A percentile compares a stretch with the other conserved stretches of the same genome.
These are phyloP conservation scores for Jatropha podagrica DNA, from an alignment of 441 rosid genomes.

Conservation along the genomic window DNA sequence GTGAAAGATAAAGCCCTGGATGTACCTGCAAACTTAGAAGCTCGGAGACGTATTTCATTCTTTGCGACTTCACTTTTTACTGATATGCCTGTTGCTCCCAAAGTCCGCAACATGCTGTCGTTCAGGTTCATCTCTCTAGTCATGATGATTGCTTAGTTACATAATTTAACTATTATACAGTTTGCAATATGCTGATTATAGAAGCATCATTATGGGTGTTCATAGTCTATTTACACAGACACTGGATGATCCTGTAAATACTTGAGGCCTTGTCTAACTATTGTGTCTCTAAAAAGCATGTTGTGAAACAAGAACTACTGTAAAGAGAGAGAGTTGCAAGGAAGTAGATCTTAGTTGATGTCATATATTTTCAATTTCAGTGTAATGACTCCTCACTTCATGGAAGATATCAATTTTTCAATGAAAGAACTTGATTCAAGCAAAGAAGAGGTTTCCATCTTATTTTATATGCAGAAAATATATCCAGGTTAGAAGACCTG, in stretches of 20 bases:
- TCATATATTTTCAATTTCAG: slow-evolving; percentile 44
- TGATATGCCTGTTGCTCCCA: slow-evolving; percentile 90
- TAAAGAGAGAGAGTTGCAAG: neutral
- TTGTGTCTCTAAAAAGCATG: neutral
- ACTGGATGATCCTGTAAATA: neutral
- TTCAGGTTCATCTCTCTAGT: slow-evolving; percentile 66
- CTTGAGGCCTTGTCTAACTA: neutral
- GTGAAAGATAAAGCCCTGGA: slow-evolving; percentile 90
- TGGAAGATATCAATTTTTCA: slow-evolving; percentile 86
- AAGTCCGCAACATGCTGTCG: slow-evolving; percentile 87
- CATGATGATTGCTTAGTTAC: slow-evolving; percentile 1
- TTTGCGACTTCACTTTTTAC: slow-evolving; percentile 97
- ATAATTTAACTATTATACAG: neutral
- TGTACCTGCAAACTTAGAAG: slow-evolving; percentile 86
- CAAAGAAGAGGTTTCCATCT: slow-evolving; percentile 76
- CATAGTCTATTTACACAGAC: neutral
- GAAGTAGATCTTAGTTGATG: slow-evolving; percentile 1
- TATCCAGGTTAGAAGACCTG: slow-evolving; percentile 63
- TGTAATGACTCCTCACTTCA: slow-evolving; percentile 87
- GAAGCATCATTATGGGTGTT: neutral
- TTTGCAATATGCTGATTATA: neutral
- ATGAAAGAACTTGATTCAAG: slow-evolving; percentile 69
- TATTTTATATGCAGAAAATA: slow-evolving; percentile 80
- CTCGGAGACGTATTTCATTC: slow-evolving; percentile 87
- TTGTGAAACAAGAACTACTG: neutral